Evolutionary conservation across 1,139 yeast species (phyloP).

Genomic region (Geotrichum aggregatum): DNA sequence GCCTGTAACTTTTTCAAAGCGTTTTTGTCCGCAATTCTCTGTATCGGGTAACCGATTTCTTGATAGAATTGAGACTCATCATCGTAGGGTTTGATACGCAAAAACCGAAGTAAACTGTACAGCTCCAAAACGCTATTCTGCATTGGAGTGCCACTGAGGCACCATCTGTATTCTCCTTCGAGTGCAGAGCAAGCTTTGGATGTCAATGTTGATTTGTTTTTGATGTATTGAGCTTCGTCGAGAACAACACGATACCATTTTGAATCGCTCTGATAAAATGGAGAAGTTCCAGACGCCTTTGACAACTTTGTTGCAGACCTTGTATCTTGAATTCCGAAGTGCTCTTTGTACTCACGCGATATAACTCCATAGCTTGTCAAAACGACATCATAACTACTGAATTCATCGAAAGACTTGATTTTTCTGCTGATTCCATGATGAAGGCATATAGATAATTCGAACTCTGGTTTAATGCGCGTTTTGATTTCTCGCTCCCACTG

Average conservation of each 20-base stretch:
- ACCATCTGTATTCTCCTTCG: slow-evolving; percentile 58
- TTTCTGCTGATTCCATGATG: slow-evolving; percentile 53
- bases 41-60: slow-evolving; percentile 60
- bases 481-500: slow-evolving; percentile 83
- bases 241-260: slow-evolving; percentile 65
- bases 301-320: slow-evolving; percentile 32
- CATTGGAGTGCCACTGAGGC: slow-evolving; percentile 92
- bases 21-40: slow-evolving; percentile 36
- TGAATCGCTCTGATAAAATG: slow-evolving; percentile 46
- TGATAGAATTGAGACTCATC: slow-evolving; percentile 51
- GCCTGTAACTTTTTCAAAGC: slow-evolving; percentile 69
- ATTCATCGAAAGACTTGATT: slow-evolving; percentile 41
- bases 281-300: slow-evolving; percentile 49
- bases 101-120: slow-evolving; percentile 68
- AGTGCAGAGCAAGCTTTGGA: slow-evolving; percentile 64
- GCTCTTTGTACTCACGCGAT: slow-evolving; percentile 43
- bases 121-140: slow-evolving; percentile 82
- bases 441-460: slow-evolving; percentile 49
- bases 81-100: slow-evolving; percentile 52
- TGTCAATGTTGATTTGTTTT: slow-evolving; percentile 63
- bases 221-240: slow-evolving; percentile 90
- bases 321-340: slow-evolving; percentile 31
- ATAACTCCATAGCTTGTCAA: slow-evolving; percentile 75
- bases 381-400: slow-evolving; percentile 63
- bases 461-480: slow-evolving; percentile 52